phyloP scores from a whole-genome alignment of 495 filamentous ascomycete genomes.

The Mycothermus thermophilus region DNA sequence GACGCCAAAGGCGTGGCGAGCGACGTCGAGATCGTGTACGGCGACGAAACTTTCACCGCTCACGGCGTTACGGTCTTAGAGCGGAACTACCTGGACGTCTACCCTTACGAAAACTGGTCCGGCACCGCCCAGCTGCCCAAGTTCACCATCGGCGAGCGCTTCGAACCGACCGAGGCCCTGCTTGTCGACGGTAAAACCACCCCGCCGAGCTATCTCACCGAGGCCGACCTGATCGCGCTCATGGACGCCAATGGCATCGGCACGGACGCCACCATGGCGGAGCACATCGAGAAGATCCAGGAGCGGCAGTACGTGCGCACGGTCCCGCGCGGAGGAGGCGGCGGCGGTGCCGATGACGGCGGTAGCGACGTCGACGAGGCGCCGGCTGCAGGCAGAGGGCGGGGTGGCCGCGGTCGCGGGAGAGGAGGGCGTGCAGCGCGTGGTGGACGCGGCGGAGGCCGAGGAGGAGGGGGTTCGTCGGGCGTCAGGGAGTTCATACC shows the following conservation, averaged over 20 bases:
- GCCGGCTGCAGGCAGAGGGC: constrained; percentile 24
- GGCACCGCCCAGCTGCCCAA: constrained; percentile 69
- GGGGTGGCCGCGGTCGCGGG: constrained; percentile 29
- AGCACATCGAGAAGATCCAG: constrained; percentile 93
- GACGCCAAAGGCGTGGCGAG: constrained; percentile 78
- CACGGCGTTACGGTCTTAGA: constrained; percentile 76
- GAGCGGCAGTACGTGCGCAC: constrained; percentile 69
- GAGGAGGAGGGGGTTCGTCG: constrained; percentile 29
- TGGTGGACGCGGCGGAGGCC: constrained; percentile 27
- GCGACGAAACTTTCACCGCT: constrained; percentile 66
- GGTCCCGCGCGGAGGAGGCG: constrained; percentile 34
- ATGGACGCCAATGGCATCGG: constrained; percentile 99
- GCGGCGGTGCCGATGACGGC: constrained; percentile 14
- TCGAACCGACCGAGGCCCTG: constrained; percentile 79
- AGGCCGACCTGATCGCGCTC: constrained; percentile 89
- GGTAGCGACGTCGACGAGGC: constrained; percentile 18
- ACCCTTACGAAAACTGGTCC: constrained; percentile 90
- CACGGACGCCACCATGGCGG: constrained; percentile 97
- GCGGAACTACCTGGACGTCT: constrained; percentile 88
- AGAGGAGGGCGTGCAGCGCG: constrained; percentile 1
- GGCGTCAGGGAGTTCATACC: constrained; percentile 69
- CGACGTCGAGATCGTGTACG: constrained; percentile 73
- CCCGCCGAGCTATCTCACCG: constrained; percentile 75
- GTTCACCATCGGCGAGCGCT: constrained; percentile 63
- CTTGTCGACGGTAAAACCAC: constrained; percentile 79